A percentile compares a stretch with the other conserved stretches of the same genome.
Conservation (phyloP, 179 eudicot species). For the Amaranthus tricolor region DNA sequence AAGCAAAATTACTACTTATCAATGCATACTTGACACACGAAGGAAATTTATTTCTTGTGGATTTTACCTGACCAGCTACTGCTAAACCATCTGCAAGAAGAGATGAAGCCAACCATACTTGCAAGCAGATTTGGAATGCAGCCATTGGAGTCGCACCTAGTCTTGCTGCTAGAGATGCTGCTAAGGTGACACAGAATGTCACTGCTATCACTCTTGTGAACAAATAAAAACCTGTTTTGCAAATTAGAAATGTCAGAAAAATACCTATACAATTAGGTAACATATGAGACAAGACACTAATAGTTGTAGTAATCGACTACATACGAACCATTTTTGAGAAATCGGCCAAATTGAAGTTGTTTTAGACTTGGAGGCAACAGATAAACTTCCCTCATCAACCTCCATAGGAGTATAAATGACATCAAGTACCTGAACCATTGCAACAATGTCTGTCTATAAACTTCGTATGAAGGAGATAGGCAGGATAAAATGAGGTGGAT, state of each 20-base stretch:
- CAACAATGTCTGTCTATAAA: not conserved
- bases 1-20: not conserved
- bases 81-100: slow-evolving; percentile 98
- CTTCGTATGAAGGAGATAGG: not conserved
- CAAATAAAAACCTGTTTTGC: slow-evolving; percentile 54
- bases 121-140: slow-evolving; percentile 91
- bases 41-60: not conserved
- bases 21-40: not conserved
- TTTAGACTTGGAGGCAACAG: slow-evolving; percentile 65
- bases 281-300: not conserved
- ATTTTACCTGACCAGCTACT: slow-evolving; percentile 90
- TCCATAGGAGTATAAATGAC: slow-evolving; percentile 61
- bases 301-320: not conserved
- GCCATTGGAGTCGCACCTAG: slow-evolving; percentile 89
- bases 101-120: slow-evolving; percentile 93
- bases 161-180: slow-evolving; percentile 94
- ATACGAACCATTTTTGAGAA: slow-evolving; percentile 68
- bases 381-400: slow-evolving; percentile 65
- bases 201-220: slow-evolving; percentile 81
- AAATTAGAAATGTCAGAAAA: not conserved
- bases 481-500: not conserved
- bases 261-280: too few species aligned
- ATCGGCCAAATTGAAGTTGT: slow-evolving; percentile 65
- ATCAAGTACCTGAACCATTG: slow-evolving; percentile 61
- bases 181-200: slow-evolving; percentile 89